Base-by-base conservation (phyloP, 768 basidiomycete species). In the Lentinula detonsa region DNA sequence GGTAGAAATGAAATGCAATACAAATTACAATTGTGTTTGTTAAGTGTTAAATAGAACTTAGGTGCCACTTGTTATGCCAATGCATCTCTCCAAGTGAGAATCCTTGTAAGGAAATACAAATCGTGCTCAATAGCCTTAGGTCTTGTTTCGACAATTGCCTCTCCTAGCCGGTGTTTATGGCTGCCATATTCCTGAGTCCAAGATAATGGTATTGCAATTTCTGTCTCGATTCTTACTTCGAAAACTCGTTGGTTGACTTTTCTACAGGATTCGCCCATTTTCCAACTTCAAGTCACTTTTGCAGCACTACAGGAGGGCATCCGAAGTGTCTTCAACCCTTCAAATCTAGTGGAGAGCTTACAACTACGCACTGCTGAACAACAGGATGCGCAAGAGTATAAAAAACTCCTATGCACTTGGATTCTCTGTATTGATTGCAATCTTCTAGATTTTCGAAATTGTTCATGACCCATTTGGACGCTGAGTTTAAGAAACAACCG, bases 21-120 rank as follows among this genome's bases (percentile, higher is more conserved):
- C 54, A 40, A 39, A 35, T 23, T 43, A 51, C 28, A 43, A 37
- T 57, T 50, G 46, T 48, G 46, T 40, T 51, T 59, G n/a, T 48
- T 66, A 34, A 45, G 37, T 21, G 35, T 63, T 35, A 42, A 4
- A 31, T 67, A 95, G 93, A 98, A 98, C 71, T 83, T 98, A 18
- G 96, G 96, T 4, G 95, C 95, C 16, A 98, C 96, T 3, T 98
- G 96, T 70, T 98, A 98, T 66, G 95, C 93, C 62, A 97, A 97
- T 71, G 93, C 93, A 18, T 97, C 91, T 63, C 80, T 98, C 49
- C 95, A 98, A 76, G 93, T 89, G 66, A 37, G 50, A 18, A 46
- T 40, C 45, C 52, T 39, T 59, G 55, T 58, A 42, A 58, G 4
- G 13, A 11, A 49, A 8, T 51, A 42, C 54, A 40, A 42, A 28